Evolutionary conservation across 2,329 filamentous ascomycete genomes (phyloP).

Genomic region (Conoideocrella luteorostrata): DNA sequence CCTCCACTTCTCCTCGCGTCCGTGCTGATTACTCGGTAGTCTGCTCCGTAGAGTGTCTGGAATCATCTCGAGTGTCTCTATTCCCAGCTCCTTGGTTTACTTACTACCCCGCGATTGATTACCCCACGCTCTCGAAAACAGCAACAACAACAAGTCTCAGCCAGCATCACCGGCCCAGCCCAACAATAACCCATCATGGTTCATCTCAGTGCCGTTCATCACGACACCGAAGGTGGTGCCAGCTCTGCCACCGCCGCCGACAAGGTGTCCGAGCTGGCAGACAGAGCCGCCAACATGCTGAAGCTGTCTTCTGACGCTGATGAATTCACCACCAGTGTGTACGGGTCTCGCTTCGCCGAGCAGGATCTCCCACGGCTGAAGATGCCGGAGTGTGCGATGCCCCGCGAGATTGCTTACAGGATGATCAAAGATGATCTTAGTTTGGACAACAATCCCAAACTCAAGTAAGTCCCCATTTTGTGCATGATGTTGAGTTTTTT

Average conservation of each 20-base stretch:
- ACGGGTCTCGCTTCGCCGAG: slow-evolving; percentile 77
- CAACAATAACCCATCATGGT: slow-evolving; percentile 48
- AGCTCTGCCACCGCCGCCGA: slow-evolving; percentile 13
- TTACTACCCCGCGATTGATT: too few species aligned
- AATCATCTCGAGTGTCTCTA: too few species aligned
- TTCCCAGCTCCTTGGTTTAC: too few species aligned
- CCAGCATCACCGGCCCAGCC: too few species aligned
- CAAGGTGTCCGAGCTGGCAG: slow-evolving; percentile 23
- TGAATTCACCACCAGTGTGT: slow-evolving; percentile 71
- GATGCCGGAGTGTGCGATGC: slow-evolving; percentile 90
- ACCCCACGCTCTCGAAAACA: neutral
- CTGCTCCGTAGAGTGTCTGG: too few species aligned
- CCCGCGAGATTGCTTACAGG: slow-evolving; percentile 83
- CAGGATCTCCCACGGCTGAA: slow-evolving; percentile 74
- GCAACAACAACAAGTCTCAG: too few species aligned
- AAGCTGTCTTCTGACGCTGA: slow-evolving; percentile 46
- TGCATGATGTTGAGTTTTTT: neutral
- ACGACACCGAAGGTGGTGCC: neutral
- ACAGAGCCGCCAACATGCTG: slow-evolving; percentile 31
- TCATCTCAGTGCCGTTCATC: slow-evolving; percentile 39
- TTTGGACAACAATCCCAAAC: slow-evolving; percentile 83
- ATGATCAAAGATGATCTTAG: slow-evolving; percentile 96
- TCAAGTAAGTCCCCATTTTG: slow-evolving; percentile 51
- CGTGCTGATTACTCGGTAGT: too few species aligned
- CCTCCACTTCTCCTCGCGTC: too few species aligned